Percentiles rank a stretch among this genome's conserved stretches.
Evolutionary conservation across 306 rosid species (phyloP).

Genomic region (Nissolia schottii): DNA sequence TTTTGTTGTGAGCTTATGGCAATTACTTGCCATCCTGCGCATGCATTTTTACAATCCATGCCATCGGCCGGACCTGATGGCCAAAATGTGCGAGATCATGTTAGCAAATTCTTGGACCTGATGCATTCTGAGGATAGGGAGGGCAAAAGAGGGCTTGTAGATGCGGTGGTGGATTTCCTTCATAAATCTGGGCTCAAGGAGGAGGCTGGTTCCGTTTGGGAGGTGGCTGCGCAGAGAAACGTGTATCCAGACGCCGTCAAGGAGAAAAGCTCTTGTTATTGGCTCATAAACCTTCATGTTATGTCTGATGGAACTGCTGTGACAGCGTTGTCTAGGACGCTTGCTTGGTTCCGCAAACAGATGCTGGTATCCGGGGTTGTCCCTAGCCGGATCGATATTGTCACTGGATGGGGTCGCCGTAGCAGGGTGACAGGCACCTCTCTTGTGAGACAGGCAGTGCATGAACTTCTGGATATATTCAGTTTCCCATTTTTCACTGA

Average conservation of each 20-base stretch:
- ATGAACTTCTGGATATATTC: constrained; percentile 59
- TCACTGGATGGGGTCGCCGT: constrained; percentile 96
- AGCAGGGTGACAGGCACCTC: constrained; percentile 87
- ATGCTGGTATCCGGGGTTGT: constrained; percentile 66
- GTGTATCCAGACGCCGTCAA: constrained; percentile 85
- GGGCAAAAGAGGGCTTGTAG: constrained; percentile 94
- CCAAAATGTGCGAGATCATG: constrained; percentile 80
- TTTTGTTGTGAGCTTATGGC: constrained; percentile 76
- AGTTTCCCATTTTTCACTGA: constrained; percentile 86
- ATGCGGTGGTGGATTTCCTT: constrained; percentile 95
- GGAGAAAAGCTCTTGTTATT: constrained; percentile 75
- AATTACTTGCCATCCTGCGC: constrained; percentile 85
- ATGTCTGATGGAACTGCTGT: constrained; percentile 98
- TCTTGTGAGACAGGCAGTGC: constrained; percentile 82
- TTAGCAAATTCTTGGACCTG: constrained; percentile 66
- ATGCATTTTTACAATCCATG: constrained; percentile 67
- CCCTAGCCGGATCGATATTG: constrained; percentile 82
- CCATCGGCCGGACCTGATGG: constrained; percentile 92
- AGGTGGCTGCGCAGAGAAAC: constrained; percentile 77
- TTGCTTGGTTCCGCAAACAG: constrained; percentile 80
- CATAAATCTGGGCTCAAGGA: constrained; percentile 96
- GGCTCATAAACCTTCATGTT: constrained; percentile 96
- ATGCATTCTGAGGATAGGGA: constrained; percentile 93
- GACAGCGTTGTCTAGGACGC: constrained; percentile 82
- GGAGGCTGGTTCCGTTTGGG: constrained; percentile 98